These are phyloP conservation scores for Phalaenopsis aphrodite DNA, from an alignment of 106 monocot species.

Conservation along the genomic window DNA sequence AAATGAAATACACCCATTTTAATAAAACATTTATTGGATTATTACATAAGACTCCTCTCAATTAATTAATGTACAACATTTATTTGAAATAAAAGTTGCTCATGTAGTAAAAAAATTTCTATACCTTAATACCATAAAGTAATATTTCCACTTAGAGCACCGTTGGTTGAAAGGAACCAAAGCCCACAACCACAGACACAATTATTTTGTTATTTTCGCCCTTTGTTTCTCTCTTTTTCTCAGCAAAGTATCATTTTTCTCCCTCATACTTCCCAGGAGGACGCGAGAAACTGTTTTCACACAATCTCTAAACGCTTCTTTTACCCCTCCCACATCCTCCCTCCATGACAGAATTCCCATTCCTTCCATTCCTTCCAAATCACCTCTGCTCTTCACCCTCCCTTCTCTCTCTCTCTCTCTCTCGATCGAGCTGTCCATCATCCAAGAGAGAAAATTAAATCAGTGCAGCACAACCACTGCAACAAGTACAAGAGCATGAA, in stretches of 20 bases:
- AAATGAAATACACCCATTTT: too few species aligned
- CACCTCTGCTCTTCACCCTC: background rate
- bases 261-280: constrained; percentile 13
- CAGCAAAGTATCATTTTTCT: background rate
- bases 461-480: background rate
- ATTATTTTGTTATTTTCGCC: too few species aligned
- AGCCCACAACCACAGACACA: too few species aligned
- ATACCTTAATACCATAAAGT: too few species aligned
- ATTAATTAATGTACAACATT: too few species aligned
- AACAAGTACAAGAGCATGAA: background rate
- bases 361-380: background rate
- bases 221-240: too few species aligned
- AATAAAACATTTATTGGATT: too few species aligned
- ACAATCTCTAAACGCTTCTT: background rate
- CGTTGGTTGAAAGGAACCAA: too few species aligned
- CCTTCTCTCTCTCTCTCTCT: background rate
- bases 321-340: background rate
- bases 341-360: constrained; percentile 1
- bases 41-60: too few species aligned
- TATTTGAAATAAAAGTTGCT: too few species aligned
- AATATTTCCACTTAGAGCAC: too few species aligned
- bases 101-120: too few species aligned
- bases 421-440: background rate
- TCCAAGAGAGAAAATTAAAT: background rate
- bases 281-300: constrained; percentile 23